Percentiles rank a stretch among this genome's conserved stretches.
phyloP scores from a whole-genome alignment of 2,329 filamentous ascomycete species.

The Ambrosiella xylebori region DNA sequence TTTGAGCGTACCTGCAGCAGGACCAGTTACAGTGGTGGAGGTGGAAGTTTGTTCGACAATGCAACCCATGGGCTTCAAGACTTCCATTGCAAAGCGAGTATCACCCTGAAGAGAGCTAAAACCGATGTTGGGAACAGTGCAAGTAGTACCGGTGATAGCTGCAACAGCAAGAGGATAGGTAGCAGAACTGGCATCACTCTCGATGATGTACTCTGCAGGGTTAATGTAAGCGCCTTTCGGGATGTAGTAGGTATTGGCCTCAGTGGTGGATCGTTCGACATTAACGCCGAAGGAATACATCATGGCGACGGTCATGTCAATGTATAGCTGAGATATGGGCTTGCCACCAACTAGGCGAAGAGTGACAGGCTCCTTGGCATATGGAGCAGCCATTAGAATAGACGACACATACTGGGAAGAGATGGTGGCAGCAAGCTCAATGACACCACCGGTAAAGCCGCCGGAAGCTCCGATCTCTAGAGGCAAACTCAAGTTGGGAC shows the following conservation, averaged over 20 bases:
- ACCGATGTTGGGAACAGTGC: constrained; percentile 91
- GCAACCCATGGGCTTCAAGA: constrained; percentile 87
- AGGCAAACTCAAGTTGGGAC: constrained; percentile 67
- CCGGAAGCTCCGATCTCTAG: constrained; percentile 66
- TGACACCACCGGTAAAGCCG: constrained; percentile 70
- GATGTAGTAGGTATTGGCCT: constrained; percentile 86
- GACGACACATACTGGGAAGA: constrained; percentile 99
- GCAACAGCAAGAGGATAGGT: constrained; percentile 91
- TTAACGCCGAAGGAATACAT: constrained; percentile 81
- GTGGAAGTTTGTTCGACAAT: constrained; percentile 65
- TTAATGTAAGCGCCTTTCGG: constrained; percentile 71
- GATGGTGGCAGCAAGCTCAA: constrained; percentile 83
- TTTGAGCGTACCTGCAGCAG: constrained; percentile 53
- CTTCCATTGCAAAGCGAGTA: constrained; percentile 80
- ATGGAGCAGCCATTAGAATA: constrained; percentile 89
- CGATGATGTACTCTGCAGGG: constrained; percentile 71
- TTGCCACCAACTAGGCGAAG: constrained; percentile 86
- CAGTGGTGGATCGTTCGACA: constrained; percentile 57
- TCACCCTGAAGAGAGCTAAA: constrained; percentile 85
- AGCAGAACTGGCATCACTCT: constrained; percentile 94
- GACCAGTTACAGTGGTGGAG: constrained; percentile 86
- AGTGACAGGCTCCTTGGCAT: constrained; percentile 85
- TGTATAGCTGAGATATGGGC: constrained; percentile 91
- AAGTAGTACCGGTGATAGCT: constrained; percentile 87
- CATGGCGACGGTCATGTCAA: constrained; percentile 98